These are phyloP conservation scores for Misopates orontium DNA, from an alignment of 257 asterid genomes.

Conservation along the genomic window DNA sequence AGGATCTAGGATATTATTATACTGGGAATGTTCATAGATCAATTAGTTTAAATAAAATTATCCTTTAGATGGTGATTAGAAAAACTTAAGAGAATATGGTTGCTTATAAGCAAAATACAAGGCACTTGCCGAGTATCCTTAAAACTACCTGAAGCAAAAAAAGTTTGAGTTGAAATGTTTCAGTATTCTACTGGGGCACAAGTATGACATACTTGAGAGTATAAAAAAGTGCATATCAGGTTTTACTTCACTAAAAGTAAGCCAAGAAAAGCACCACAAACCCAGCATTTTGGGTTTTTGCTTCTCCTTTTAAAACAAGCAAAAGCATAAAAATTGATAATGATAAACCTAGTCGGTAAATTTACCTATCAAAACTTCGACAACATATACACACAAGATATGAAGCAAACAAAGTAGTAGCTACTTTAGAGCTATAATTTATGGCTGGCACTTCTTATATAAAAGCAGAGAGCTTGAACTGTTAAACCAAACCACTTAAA, in stretches of 20 bases:
- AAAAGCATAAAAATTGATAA: not conserved
- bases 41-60: not conserved
- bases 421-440: not conserved
- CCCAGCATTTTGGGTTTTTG: no score
- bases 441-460: not conserved
- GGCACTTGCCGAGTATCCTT: no score
- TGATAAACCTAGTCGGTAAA: not conserved
- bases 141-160: no score
- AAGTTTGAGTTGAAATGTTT: not conserved
- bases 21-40: not conserved
- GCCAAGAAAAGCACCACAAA: no score
- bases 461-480: not conserved
- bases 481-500: not conserved
- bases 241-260: no score
- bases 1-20: not conserved
- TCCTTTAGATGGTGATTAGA: not conserved
- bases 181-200: no score
- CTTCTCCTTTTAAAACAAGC: no score
- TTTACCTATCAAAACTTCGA: slow-evolving; percentile 9
- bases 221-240: no score
- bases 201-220: no score
- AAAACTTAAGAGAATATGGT: no score
- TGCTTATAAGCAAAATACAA: no score
- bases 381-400: not conserved
- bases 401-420: not conserved